These are phyloP conservation scores for Sistotremastrum suecicum DNA, from an alignment of 768 basidiomycete genomes.

Conservation along the genomic window DNA sequence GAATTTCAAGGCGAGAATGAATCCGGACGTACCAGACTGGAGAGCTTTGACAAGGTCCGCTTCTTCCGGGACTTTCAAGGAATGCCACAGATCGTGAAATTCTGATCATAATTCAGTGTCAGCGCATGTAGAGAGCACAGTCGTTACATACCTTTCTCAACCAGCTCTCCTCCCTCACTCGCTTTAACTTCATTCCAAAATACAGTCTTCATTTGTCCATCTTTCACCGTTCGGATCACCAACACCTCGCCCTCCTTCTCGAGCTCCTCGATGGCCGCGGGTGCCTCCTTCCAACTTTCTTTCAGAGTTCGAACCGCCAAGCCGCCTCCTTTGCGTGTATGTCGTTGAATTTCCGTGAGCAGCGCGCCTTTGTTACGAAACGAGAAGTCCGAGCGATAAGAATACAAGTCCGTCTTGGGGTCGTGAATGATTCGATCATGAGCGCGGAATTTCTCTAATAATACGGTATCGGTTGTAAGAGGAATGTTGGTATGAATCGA, in stretches of 20 bases:
- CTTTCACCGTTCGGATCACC: constrained; percentile 75
- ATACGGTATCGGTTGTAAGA: constrained; percentile 50
- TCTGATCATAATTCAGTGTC: constrained; percentile 30
- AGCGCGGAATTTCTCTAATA: constrained; percentile 68
- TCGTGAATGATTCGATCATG: constrained; percentile 75
- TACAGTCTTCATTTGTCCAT: constrained; percentile 70
- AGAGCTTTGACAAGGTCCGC: constrained; percentile 71
- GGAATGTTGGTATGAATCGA: constrained; percentile 71
- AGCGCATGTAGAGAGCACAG: neutral
- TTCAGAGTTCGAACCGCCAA: constrained; percentile 74
- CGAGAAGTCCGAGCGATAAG: constrained; percentile 80
- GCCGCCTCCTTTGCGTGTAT: constrained; percentile 73
- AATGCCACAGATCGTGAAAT: constrained; percentile 80
- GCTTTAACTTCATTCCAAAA: constrained; percentile 86
- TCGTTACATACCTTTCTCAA: constrained; percentile 63
- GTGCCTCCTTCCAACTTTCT: constrained; percentile 85
- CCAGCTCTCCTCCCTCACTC: constrained; percentile 52
- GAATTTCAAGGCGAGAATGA: constrained; percentile 2
- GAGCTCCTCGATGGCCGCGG: constrained; percentile 73
- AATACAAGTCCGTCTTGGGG: constrained; percentile 71
- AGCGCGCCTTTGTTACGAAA: constrained; percentile 77
- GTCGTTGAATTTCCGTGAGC: constrained; percentile 73
- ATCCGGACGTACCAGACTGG: constrained; percentile 39
- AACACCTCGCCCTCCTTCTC: constrained; percentile 80
- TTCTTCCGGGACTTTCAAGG: constrained; percentile 71